Base-by-base conservation (phyloP, 768 basidiomycete species). In the Melanogaster broomeanus region DNA sequence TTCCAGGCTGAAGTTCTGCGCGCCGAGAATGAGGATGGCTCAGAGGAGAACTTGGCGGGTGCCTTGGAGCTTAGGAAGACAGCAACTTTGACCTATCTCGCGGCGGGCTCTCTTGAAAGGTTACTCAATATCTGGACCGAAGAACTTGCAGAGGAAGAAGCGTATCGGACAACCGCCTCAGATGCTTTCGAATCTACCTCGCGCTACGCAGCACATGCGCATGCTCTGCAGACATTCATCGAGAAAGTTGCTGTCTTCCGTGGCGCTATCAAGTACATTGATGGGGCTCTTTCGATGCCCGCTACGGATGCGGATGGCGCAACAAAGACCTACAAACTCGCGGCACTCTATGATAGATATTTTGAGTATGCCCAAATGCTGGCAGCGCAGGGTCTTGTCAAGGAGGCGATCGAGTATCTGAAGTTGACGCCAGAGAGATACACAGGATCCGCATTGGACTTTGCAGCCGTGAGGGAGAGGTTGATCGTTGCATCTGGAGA, bases 241-340 rank as follows among this genome's bases (percentile, higher is more conserved):
- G 97, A 98, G 73, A 98, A 98, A 72, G 94, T 98, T 21, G 86
- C 94, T 2, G 84, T 97, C 37, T 98, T 99, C 82, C 85, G 92
- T 44, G 77, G 82, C 42, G 97, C 96, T 0, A 89, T 90, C 42
- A 76, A 79, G 13, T 95, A 93, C 65, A 74, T 81, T 55, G 92
- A 94, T 61, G 69, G 71, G 15, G 94, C 95, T 55, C 76, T 98
- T 33, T 64, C 69, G 2, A 59, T 68, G 1, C 53, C 70, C 0
- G 64, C 64, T 1, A 73, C 65, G 5, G 72, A 75, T 24, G 76
- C 75, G 4, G 74, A 80, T 40, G 56, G 45, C 11, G 43, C 46
- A 18, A 70, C 75, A 4, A 81, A 85, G 67, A 75, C 83, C 2
- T 98, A 88, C 78, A 93, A 92, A 70, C 80, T 98, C 16, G 83